Evolutionary conservation across 139 green algal species (phyloP).

Genomic region (Picochlorum sp.): DNA sequence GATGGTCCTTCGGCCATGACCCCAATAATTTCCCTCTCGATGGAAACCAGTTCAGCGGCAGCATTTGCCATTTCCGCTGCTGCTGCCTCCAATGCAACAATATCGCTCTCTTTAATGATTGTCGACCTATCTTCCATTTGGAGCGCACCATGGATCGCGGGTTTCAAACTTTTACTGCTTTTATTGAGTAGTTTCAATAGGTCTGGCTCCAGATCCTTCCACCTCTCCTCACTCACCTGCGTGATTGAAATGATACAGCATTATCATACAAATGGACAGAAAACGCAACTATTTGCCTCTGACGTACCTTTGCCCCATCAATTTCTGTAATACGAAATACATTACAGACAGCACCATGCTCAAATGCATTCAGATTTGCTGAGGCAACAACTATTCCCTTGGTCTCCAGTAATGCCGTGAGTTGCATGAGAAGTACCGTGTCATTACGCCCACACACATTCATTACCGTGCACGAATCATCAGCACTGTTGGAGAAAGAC

Average conservation of each 20-base stretch:
- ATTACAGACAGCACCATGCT: background rate
- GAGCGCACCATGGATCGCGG: constrained; percentile 73
- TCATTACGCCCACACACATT: background rate
- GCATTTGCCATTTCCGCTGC: constrained; percentile 77
- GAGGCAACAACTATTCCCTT: constrained; percentile 52
- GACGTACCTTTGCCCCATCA: too few relatives aligned
- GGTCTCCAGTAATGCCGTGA: constrained; percentile 15
- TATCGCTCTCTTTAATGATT: constrained; percentile 36
- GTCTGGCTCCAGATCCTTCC: constrained; percentile 29
- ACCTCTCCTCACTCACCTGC: constrained; percentile 27
- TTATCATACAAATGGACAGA: too few relatives aligned
- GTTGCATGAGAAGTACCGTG: constrained; percentile 3
- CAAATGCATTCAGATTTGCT: constrained; percentile 53
- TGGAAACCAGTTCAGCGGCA: constrained; percentile 58
- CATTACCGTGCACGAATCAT: constrained; percentile 3
- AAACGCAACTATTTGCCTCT: too few relatives aligned
- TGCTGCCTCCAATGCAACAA: constrained; percentile 65
- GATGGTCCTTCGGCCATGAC: constrained; percentile 12
- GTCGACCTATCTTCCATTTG: constrained; percentile 47
- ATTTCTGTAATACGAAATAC: constrained; percentile 6
- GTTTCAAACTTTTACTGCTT: constrained; percentile 49
- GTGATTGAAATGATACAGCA: too few relatives aligned
- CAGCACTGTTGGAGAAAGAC: background rate
- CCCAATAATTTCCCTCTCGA: constrained; percentile 67
- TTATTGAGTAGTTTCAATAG: constrained; percentile 43